Evolutionary conservation across 208 protist species (phyloP), one percentile per base, ranked within the genome.

Genomic region (Balamuthia mandrillaris): DNA sequence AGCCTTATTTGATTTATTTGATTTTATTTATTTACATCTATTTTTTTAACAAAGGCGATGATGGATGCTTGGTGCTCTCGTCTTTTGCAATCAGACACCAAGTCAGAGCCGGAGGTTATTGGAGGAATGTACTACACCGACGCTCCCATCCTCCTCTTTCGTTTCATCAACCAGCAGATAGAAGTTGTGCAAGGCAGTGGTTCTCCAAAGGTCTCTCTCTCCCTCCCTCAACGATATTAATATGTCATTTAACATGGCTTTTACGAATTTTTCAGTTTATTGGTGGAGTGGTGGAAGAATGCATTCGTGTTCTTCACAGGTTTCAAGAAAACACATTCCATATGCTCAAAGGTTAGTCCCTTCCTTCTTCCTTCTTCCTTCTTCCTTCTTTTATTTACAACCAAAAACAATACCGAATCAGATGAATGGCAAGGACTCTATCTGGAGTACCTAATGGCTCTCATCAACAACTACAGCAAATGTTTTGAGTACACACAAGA

Each of bases 401-500:
- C 18, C 18, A 14, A 24, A 24, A 54, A 14, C 14, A 24, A 24
- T 54, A 14, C 18, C 16, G 47, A 14, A 54, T 24, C 47, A 72
- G 63, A 72, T 33, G 63, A 72, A n/a, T 33, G 41, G 18, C 37
- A 72, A 33, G 47, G 63, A 12, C 37, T 72, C 2, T 72, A 72
- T 41, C 41, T 72, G 63, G 63, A 72, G 27, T 49, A 72, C 37
- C 41, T 72, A 27, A 16, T 72, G 29, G 63, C 63, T 21, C 41
- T 72, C 37, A 72, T 72, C 63, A 72, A 72, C 63, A 72, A 72
- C 63, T 49, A 72, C 37, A 33, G 47, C 63, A 72, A 72, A 21
- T 72, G 63, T 41, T 41, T 49, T 29, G 63, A 72, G 63, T 72
- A 45, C 33, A 41, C 6, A 3, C 14, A 21, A 33, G 6, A 21